phyloP scores from a whole-genome alignment of 1,284 basidiomycete species.

The Leccinum insigne region DNA sequence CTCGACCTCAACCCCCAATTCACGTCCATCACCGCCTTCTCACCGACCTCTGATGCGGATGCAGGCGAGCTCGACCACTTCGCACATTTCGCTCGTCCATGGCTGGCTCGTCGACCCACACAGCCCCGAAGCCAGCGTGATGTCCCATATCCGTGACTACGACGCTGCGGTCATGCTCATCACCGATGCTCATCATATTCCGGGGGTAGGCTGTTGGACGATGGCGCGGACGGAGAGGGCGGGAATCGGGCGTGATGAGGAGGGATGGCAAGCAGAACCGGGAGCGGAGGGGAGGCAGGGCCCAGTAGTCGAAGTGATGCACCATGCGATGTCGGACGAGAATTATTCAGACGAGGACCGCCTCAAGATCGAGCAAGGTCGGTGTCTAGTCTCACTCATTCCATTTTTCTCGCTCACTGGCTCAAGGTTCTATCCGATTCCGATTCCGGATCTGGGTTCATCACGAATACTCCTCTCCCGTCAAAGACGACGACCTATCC shows the following conservation, averaged over 20 bases:
- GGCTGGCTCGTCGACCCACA: conserved; percentile 91
- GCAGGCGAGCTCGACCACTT: conserved; percentile 84
- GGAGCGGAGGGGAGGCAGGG: conserved; percentile 3
- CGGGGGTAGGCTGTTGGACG: conserved; percentile 54
- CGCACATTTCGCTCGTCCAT: conserved; percentile 79
- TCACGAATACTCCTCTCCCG: too few species aligned
- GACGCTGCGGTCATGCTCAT: conserved; percentile 71
- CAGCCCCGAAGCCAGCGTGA: conserved; percentile 55
- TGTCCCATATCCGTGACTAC: conserved; percentile 61
- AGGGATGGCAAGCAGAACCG: not conserved
- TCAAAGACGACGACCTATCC: too few species aligned
- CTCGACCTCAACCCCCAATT: conserved; percentile 88
- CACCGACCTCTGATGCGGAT: conserved; percentile 47
- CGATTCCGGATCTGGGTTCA: too few species aligned
- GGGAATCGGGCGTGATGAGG: conserved; percentile 20
- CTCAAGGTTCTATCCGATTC: too few species aligned
- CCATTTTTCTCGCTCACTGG: too few species aligned
- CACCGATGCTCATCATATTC: conserved; percentile 75
- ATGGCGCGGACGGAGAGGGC: not conserved
- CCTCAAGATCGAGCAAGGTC: conserved; percentile 67
- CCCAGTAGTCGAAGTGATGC: conserved; percentile 12
- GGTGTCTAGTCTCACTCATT: not conserved
- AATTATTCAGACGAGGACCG: conserved; percentile 47
- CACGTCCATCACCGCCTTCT: conserved; percentile 65
- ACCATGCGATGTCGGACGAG: not conserved